phyloP scores from a whole-genome alignment of 768 basidiomycete species.

The Naematelia aurantialba region DNA sequence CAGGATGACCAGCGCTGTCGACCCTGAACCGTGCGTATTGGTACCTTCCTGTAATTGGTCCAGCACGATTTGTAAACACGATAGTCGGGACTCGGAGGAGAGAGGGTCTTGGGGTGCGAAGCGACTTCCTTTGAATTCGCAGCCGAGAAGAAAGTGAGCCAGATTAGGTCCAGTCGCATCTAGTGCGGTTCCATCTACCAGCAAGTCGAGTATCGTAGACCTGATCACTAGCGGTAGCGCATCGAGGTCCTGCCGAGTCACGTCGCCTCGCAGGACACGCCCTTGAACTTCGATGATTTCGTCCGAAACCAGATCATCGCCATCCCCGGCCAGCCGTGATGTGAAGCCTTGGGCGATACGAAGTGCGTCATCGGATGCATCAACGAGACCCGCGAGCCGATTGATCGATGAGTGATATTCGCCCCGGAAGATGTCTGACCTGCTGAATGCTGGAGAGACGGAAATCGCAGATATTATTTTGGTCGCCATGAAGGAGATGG shows the following conservation, averaged over 20 bases:
- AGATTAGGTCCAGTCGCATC: slow-evolving; percentile 70
- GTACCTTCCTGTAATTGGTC: slow-evolving; percentile 71
- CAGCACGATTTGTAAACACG: slow-evolving; percentile 76
- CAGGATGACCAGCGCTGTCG: slow-evolving; percentile 33
- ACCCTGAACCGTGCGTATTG: slow-evolving; percentile 55
- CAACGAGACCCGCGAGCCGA: slow-evolving; percentile 71
- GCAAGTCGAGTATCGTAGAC: slow-evolving; percentile 71
- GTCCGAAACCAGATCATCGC: slow-evolving; percentile 59
- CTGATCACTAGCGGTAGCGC: slow-evolving; percentile 63
- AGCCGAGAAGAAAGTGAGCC: slow-evolving; percentile 76
- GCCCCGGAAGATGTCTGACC: slow-evolving; percentile 51
- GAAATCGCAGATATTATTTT: slow-evolving; percentile 71
- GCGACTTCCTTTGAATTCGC: slow-evolving; percentile 59
- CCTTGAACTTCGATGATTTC: slow-evolving; percentile 53
- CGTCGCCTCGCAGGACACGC: slow-evolving; percentile 15
- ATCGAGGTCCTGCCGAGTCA: slow-evolving; percentile 2
- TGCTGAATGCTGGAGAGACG: slow-evolving; percentile 58
- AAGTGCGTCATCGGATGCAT: slow-evolving; percentile 77
- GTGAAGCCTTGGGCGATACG: slow-evolving; percentile 77
- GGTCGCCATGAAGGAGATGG: slow-evolving; percentile 69
- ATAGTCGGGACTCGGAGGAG: slow-evolving; percentile 45
- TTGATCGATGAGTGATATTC: slow-evolving; percentile 54
- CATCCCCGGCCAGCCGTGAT: slow-evolving; percentile 62
- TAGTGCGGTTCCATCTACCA: slow-evolving; percentile 70
- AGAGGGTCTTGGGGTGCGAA: slow-evolving; percentile 54